Base-by-base conservation (phyloP, 2,329 filamentous ascomycete species). In the Penicillium sp. region DNA sequence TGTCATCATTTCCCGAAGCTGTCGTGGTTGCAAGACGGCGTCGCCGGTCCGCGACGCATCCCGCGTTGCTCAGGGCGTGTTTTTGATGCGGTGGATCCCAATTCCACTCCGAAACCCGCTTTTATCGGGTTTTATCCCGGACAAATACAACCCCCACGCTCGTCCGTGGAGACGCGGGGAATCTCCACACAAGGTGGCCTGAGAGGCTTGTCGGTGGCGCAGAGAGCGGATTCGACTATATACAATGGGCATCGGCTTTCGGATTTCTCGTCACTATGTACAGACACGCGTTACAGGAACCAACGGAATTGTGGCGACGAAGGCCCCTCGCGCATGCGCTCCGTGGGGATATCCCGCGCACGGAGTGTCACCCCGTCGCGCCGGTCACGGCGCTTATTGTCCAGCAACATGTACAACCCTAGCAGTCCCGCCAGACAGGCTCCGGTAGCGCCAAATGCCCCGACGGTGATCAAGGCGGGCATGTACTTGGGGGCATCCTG, bases 401-500 rank as follows among this genome's bases (percentile, higher is more conserved):
- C 86, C 30, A 78, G 66, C 36, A 81, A 73, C 86, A 89, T 89
- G 61, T 79, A 89, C 0, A 72, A 46, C 0, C 85, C 86, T 43
- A 89, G 64, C n/a, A 73, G 52, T 4, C 78, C 69, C 0, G 85
- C 81, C 46, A 85, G 66, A 1, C 81, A 53, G 22, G 79, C 77
- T 0, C 86, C 86, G 0, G 71, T 72, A 0, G 78, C 86, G 0
- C 86, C 86, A 38, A 72, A 72, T 1, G 63, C 65, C 0, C 61
- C 64, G 2, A 72, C 86, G 0, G 84, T 87, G 33, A 83, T 79
- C 38, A 88, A 69, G 0, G 86, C 86, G 0, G 85, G 84, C 48
- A 81, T 75, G 62, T 89, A 89, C 61, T 86, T 82, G 0, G 86
- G 87, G 9, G 79, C 79, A 63, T 88, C 84, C 59, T 84, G 70